Base-by-base conservation (phyloP, 2,329 filamentous ascomycete species). In the Trichoderma sp. region DNA sequence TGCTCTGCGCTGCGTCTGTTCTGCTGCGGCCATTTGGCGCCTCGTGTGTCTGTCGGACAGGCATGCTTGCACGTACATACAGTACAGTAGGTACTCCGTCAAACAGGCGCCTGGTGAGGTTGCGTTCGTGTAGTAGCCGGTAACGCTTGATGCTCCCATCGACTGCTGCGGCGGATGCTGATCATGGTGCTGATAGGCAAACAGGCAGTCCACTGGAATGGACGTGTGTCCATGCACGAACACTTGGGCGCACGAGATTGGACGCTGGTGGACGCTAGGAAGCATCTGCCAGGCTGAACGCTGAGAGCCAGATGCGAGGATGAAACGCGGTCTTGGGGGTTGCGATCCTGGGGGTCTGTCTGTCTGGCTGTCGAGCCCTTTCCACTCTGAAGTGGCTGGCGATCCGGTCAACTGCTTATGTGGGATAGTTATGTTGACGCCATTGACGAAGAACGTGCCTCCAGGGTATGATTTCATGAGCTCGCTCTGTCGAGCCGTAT, bases 161-260 rank as follows among this genome's bases (percentile, higher is more conserved):
- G 10, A 39, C 34, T 39, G 34, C 34, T 14, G 34, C 3, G 10
- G 34, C 34, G 10, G 34, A 39, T 39, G 44, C 19, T 24, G 41
- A 45, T 26, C 28, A 24, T 17, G 47, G 21, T 19, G 58, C 58
- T 47, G 58, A 51, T 43, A 43, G 45, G 58, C 47, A 61, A 61
- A 43, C 47, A 59, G 3, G 17, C n/a, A 52, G 26, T 47, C 41
- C 14, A 14, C 12, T 30, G 44, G 19, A 30, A 50, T 50, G 47
- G 30, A 45, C 56, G 19, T 30, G 56, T 21, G 56, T 26, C 9
- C 51, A 62, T 62, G 59, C 59, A 45, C 26, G 50, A 54, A 45
- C 59, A 62, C 59, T 54, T 62, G 59, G 47, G 45, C 59, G 59
- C 48, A 19, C 26, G 24, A 62, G 59, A 62, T 62, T 62, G 59